These are phyloP conservation scores for Trypanosoma congolense DNA, from an alignment of 208 protist species.

Conservation along the genomic window DNA sequence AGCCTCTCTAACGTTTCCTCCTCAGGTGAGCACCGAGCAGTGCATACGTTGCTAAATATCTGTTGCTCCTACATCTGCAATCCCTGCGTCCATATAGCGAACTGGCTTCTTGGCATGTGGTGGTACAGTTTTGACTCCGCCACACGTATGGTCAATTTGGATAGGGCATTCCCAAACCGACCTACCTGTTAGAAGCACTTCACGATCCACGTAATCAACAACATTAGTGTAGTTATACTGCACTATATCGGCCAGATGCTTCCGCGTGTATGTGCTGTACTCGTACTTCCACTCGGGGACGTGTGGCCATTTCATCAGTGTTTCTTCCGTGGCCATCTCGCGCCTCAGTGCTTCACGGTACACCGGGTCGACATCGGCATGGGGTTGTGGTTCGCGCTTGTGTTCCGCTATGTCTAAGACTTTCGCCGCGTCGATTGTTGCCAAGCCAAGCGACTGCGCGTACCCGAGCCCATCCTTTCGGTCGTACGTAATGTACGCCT, in stretches of 20 bases:
- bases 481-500: slow-evolving; percentile 80
- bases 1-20: no score
- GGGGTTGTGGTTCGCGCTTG: slow-evolving; percentile 36
- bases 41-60: slow-evolving; percentile 50
- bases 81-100: slow-evolving; percentile 57
- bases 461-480: slow-evolving; percentile 55
- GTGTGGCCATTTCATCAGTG: slow-evolving; percentile 83
- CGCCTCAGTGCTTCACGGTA: slow-evolving; percentile 69
- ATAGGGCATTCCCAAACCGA: slow-evolving; percentile 89
- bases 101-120: slow-evolving; percentile 75
- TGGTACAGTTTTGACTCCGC: slow-evolving; percentile 70
- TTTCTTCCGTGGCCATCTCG: slow-evolving; percentile 76
- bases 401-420: slow-evolving; percentile 49
- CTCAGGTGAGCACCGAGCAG: no score
- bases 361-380: slow-evolving; percentile 51
- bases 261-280: slow-evolving; percentile 71
- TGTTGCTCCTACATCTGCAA: slow-evolving; percentile 58
- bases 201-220: slow-evolving; percentile 89
- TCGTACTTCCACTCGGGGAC: slow-evolving; percentile 85
- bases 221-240: slow-evolving; percentile 90
- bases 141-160: slow-evolving; percentile 83
- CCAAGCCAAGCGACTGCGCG: slow-evolving; percentile 55
- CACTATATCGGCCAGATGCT: slow-evolving; percentile 72
- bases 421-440: slow-evolving; percentile 54
- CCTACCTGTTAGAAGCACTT: slow-evolving; percentile 83